These are phyloP conservation scores for Cucurbita moschata DNA, from an alignment of 306 rosid species.

Conservation along the genomic window DNA sequence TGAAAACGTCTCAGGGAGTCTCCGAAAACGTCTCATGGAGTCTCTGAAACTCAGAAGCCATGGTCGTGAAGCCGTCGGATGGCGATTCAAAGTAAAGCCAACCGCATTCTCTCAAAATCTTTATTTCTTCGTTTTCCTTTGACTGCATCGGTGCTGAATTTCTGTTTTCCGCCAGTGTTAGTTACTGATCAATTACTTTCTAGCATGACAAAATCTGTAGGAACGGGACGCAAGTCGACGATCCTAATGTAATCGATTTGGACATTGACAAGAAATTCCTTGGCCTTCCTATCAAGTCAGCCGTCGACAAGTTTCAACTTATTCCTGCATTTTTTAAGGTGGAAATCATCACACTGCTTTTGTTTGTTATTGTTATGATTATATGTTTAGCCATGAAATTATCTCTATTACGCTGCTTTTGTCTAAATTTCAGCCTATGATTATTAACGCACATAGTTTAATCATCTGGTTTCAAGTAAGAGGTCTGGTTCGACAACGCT, in stretches of 20 bases:
- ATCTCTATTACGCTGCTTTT: neutral
- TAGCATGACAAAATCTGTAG: neutral
- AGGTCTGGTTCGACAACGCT: slow-evolving; percentile 84
- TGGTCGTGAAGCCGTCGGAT: neutral
- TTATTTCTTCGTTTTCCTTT: neutral
- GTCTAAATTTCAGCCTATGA: neutral
- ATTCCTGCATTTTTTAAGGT: slow-evolving; percentile 89
- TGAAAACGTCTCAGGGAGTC: too few relatives aligned
- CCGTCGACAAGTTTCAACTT: slow-evolving; percentile 70
- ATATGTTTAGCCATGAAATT: neutral
- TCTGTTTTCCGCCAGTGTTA: neutral
- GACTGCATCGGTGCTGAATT: neutral
- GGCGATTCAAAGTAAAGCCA: neutral
- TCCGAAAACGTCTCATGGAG: too few relatives aligned
- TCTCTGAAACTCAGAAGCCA: neutral
- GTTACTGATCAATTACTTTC: neutral
- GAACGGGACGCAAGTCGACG: slow-evolving; percentile 8
- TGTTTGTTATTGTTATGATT: neutral
- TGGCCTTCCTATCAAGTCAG: slow-evolving; percentile 62
- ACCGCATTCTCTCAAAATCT: neutral
- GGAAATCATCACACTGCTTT: neutral
- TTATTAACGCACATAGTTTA: neutral
- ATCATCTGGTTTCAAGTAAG: slow-evolving; percentile 29
- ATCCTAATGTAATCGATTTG: neutral
- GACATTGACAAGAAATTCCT: slow-evolving; percentile 45